Percentiles rank a stretch among this genome's conserved stretches.
Conservation (phyloP, 78 protist species). For the Emiliania huxleyi region DNA sequence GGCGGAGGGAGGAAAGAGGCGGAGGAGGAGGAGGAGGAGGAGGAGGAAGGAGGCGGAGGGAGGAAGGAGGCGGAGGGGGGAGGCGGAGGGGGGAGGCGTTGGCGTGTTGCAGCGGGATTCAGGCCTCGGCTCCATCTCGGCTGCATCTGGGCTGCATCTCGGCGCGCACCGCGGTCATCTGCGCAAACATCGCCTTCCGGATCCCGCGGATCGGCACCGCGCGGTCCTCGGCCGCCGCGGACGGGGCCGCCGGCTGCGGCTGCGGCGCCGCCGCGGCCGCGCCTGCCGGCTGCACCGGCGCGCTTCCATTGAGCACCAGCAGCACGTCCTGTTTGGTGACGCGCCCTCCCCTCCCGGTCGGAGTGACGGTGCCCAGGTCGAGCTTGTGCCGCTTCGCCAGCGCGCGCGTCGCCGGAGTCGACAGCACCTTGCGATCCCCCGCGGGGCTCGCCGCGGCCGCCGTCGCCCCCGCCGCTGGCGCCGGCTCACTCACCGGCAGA, state of each 20-base stretch:
- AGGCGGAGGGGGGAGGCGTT: too few species aligned
- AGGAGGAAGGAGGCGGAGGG: too few species aligned
- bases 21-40: too few species aligned
- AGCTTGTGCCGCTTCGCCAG: constrained; percentile 71
- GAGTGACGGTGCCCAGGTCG: constrained; percentile 52
- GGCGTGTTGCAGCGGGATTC: too few species aligned
- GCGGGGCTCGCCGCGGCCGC: background rate
- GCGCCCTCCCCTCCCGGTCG: constrained; percentile 83
- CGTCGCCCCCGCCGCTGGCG: constrained; percentile 1
- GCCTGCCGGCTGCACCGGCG: background rate
- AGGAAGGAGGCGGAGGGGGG: too few species aligned
- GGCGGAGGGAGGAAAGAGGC: too few species aligned
- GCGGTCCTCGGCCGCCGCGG: background rate
- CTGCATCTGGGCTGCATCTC: too few species aligned
- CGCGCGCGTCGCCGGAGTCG: constrained; percentile 87
- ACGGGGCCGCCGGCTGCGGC: background rate
- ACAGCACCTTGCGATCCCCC: constrained; percentile 50
- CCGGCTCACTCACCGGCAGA: background rate
- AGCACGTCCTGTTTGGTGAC: constrained; percentile 76
- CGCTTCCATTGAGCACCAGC: background rate
- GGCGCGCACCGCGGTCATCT: constrained; percentile 84
- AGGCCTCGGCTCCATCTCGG: too few species aligned
- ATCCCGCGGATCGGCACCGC: constrained; percentile 48
- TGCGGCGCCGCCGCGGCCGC: background rate
- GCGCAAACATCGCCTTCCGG: constrained; percentile 69